Evolutionary conservation across 495 filamentous ascomycete genomes (phyloP).

Genomic region (Hypoxylon rickii): DNA sequence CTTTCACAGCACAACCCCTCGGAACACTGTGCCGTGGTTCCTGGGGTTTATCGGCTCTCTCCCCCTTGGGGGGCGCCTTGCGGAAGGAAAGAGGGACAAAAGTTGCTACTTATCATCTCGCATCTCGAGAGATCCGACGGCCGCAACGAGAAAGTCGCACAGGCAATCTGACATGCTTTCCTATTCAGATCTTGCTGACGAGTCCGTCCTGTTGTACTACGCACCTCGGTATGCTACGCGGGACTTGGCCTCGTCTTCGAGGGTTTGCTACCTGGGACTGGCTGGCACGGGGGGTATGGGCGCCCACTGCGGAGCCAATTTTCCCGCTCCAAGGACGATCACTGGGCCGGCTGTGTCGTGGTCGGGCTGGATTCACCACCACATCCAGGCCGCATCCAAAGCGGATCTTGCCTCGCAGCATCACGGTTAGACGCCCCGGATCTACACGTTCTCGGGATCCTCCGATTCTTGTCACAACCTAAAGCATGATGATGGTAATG

Average conservation of each 20-base stretch:
- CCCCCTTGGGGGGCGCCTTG: no score
- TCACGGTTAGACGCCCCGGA: constrained; percentile 3
- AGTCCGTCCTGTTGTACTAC: background rate
- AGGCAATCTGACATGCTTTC: constrained; percentile 1
- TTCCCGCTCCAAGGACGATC: background rate
- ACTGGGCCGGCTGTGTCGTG: constrained; percentile 1
- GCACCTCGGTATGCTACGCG: background rate
- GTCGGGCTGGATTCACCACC: constrained; percentile 15
- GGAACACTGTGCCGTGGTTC: constrained; percentile 26
- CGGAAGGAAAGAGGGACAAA: no score
- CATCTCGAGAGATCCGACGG: background rate
- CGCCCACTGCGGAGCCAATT: background rate
- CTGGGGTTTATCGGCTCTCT: constrained; percentile 5
- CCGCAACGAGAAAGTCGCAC: constrained; percentile 4
- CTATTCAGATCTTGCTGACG: background rate
- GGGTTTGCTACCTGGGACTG: background rate
- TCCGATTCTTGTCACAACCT: constrained; percentile 1
- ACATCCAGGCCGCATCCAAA: constrained; percentile 13
- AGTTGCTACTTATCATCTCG: constrained; percentile 6
- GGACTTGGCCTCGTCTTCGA: constrained; percentile 1
- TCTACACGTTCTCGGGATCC: constrained; percentile 7
- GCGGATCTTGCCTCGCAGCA: constrained; percentile 10
- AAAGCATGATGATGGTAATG: background rate
- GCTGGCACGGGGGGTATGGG: background rate
- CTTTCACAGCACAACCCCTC: constrained; percentile 12